These are phyloP conservation scores for Prunus fruticosa DNA, from an alignment of 306 rosid genomes.

Conservation along the genomic window DNA sequence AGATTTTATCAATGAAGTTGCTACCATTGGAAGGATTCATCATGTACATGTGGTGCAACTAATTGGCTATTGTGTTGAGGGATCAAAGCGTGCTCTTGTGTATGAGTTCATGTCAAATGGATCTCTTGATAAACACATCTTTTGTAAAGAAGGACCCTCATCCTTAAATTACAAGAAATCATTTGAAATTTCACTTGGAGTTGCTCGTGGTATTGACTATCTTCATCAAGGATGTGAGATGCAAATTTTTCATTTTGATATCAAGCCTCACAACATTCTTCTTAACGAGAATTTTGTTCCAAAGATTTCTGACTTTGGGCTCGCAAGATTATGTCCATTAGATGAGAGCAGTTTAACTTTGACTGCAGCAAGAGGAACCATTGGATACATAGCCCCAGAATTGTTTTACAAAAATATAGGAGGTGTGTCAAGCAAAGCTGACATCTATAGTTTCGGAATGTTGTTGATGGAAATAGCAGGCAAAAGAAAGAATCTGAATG, in stretches of 20 bases:
- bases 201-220: conserved; percentile 3
- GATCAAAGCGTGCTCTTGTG: conserved; percentile 4
- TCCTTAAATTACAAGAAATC: background rate
- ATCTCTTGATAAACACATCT: conserved; percentile 9
- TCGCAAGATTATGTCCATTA: background rate
- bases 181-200: conserved; percentile 1
- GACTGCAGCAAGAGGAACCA: background rate
- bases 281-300: background rate
- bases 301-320: conserved; percentile 7
- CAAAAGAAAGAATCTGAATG: background rate
- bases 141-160: background rate
- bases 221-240: conserved; percentile 6
- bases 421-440: background rate
- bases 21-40: conserved; percentile 9
- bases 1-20: conserved; percentile 16
- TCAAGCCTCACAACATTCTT: conserved; percentile 21
- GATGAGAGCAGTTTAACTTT: background rate
- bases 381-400: background rate
- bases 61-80: background rate
- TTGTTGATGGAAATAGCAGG: conserved; percentile 7
- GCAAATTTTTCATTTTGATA: conserved; percentile 13
- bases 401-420: conserved; percentile 6
- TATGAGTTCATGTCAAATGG: conserved; percentile 2
- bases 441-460: conserved; percentile 13
- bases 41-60: conserved; percentile 5